Conservation (phyloP, 73 alveolate species). For the Paramecium sexaurelia region DNA sequence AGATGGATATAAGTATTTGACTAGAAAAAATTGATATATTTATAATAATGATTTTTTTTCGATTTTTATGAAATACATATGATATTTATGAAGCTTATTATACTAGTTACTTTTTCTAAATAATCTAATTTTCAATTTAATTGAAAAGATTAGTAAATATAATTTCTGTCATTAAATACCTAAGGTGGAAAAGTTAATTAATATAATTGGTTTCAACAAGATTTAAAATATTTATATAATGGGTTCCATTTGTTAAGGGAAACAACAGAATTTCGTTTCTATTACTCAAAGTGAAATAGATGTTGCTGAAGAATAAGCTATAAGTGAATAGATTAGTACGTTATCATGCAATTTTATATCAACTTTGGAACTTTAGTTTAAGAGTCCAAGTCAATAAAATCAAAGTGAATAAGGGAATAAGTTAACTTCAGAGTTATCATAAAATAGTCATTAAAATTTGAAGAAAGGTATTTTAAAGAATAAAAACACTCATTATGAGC, state of each 20-base stretch:
- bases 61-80: no score
- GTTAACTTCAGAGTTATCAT: neutral
- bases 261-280: neutral
- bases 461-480: slow-evolving; percentile 12
- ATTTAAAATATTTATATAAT: neutral
- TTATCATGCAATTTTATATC: neutral
- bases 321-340: neutral
- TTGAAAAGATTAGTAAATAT: neutral
- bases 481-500: neutral
- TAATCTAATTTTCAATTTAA: neutral
- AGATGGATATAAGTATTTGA: no score
- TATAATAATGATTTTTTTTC: no score
- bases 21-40: no score
- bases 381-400: neutral
- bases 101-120: no score
- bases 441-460: neutral
- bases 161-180: neutral
- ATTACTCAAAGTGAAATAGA: neutral
- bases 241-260: neutral
- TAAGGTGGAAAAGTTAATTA: neutral
- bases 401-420: neutral
- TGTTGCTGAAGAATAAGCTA: neutral
- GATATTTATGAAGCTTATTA: no score
- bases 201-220: neutral
- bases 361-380: neutral